Evolutionary conservation across 2,329 filamentous ascomycete genomes (phyloP).

Genomic region (Paecilomyces dactylethromorphus): DNA sequence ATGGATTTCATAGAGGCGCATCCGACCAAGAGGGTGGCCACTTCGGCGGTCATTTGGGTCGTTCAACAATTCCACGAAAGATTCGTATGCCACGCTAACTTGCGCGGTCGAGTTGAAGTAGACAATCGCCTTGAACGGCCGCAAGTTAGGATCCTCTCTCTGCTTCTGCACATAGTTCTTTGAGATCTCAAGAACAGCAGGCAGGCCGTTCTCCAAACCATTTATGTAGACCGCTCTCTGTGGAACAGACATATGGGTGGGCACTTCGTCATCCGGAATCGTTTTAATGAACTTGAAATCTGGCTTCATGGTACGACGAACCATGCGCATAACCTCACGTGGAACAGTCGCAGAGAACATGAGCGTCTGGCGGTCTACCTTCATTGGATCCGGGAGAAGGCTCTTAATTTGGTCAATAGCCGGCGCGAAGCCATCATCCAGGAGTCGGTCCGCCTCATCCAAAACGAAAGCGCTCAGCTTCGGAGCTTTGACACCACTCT

Average conservation of each 20-base stretch:
- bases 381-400: conserved; percentile 55
- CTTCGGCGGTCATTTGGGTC: conserved; percentile 23
- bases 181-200: conserved; percentile 70
- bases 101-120: conserved; percentile 78
- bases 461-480: conserved; percentile 55
- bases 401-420: conserved; percentile 57
- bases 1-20: conserved; percentile 60
- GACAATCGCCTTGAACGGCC: conserved; percentile 90
- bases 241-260: conserved; percentile 78
- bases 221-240: conserved; percentile 65
- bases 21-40: conserved; percentile 23
- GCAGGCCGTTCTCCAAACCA: conserved; percentile 69
- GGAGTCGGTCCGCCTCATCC: conserved; percentile 62
- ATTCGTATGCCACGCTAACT: conserved; percentile 57
- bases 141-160: conserved; percentile 27
- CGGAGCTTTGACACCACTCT: conserved; percentile 57
- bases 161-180: conserved; percentile 51
- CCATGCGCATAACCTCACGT: conserved; percentile 71
- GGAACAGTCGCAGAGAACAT: conserved; percentile 95
- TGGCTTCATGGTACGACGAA: conserved; percentile 69
- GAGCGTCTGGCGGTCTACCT: conserved; percentile 76
- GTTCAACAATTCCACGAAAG: conserved; percentile 49
- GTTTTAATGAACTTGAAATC: conserved; percentile 87
- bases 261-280: conserved; percentile 71
- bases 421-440: conserved; percentile 61